phyloP scores from a whole-genome alignment of 2,329 filamentous ascomycete species.

The Chrysoporthe puriensis region DNA sequence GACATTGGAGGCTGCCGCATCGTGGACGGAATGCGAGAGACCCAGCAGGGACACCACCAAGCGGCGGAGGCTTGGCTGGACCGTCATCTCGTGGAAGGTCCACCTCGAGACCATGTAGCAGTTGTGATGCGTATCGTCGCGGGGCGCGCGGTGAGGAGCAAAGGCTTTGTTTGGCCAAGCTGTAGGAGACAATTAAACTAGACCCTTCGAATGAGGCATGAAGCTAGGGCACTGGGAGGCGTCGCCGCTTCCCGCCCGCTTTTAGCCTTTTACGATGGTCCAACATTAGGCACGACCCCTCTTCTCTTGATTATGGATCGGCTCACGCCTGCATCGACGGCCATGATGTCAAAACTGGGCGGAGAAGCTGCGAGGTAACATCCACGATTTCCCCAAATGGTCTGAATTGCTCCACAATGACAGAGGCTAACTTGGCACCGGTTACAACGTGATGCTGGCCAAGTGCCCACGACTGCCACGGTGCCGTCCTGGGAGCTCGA shows the following conservation, averaged over 20 bases:
- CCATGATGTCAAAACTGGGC: constrained; percentile 11
- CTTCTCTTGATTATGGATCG: background rate
- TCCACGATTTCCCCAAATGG: background rate
- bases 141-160: background rate
- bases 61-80: background rate
- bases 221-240: background rate
- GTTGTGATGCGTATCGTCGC: background rate
- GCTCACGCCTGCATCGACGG: background rate
- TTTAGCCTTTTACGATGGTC: background rate
- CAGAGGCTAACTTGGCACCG: background rate
- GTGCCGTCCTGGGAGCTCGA: too few species aligned
- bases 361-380: background rate
- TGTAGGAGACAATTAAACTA: background rate
- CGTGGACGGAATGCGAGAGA: background rate
- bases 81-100: background rate
- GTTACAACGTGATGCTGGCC: background rate
- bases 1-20: constrained; percentile 34
- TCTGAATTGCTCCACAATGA: background rate
- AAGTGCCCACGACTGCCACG: background rate
- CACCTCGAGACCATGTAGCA: background rate
- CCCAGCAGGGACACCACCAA: background rate
- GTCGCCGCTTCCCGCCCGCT: background rate
- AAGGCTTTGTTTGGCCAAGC: background rate
- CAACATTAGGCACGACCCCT: background rate
- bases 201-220: background rate